Conservation (phyloP, 78 protist species). For the Dictyostelium intermedium region DNA sequence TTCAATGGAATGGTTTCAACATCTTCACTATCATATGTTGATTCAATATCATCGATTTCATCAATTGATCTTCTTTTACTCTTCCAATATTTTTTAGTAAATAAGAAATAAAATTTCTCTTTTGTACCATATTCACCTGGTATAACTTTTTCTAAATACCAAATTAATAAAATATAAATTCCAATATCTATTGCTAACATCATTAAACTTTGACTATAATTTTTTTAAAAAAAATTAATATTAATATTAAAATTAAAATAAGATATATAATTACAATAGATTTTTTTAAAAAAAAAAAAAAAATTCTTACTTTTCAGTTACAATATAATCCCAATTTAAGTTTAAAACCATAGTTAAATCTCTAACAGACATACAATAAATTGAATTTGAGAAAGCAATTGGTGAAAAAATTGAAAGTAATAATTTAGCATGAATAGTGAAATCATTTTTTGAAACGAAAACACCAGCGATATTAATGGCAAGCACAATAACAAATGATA, state of each 20-base stretch:
- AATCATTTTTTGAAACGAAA: slow-evolving; percentile 31
- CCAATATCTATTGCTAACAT: slow-evolving; percentile 39
- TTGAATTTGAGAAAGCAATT: slow-evolving; percentile 31
- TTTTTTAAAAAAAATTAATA: not conserved
- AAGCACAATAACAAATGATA: slow-evolving; percentile 4
- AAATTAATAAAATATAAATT: slow-evolving; percentile 20
- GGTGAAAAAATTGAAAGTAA: slow-evolving; percentile 41
- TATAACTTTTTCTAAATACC: slow-evolving; percentile 52
- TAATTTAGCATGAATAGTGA: not conserved
- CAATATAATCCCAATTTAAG: not conserved
- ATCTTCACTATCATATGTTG: not conserved
- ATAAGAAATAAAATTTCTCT: slow-evolving; percentile 14
- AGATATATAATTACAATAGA: not conserved
- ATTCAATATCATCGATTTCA: not conserved
- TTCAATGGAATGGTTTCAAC: slow-evolving; percentile 8
- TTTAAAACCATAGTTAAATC: slow-evolving; percentile 9
- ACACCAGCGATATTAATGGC: slow-evolving; percentile 29
- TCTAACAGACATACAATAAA: not conserved
- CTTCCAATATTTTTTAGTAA: slow-evolving; percentile 18
- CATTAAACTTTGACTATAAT: not conserved
- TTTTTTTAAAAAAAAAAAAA: too few species aligned
- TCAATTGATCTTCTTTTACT: not conserved
- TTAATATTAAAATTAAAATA: not conserved
- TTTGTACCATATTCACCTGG: slow-evolving; percentile 53
- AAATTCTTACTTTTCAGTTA: not conserved